Evolutionary conservation across 208 protist genomes (phyloP).

Genomic region (Trypanosoma scelopori): DNA sequence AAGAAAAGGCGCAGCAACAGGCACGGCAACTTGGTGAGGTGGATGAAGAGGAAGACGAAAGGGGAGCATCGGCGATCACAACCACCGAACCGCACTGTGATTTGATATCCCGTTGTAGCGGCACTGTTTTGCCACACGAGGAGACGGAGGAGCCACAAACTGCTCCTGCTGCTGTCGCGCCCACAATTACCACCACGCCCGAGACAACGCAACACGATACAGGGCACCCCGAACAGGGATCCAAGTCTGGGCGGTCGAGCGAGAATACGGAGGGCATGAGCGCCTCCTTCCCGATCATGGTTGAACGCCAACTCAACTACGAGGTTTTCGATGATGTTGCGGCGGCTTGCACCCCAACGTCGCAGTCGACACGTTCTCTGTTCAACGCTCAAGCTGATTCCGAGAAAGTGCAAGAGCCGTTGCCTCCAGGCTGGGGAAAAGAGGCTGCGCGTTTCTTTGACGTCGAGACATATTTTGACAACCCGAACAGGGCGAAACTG

Average conservation of each 20-base stretch:
- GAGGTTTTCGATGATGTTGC: slow-evolving; percentile 8
- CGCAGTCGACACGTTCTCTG: slow-evolving; percentile 8
- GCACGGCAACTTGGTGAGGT: background rate
- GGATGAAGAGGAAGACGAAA: slow-evolving; percentile 10
- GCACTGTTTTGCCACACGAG: background rate
- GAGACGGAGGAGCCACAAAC: slow-evolving; percentile 8
- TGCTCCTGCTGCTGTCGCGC: background rate
- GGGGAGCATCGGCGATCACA: background rate
- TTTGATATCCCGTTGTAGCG: background rate
- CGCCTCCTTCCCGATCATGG: slow-evolving; percentile 8
- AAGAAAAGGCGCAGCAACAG: slow-evolving; percentile 16
- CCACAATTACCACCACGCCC: background rate
- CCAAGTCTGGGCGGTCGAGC: background rate
- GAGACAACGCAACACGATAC: background rate
- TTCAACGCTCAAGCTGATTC: background rate
- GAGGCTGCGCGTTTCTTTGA: slow-evolving; percentile 74
- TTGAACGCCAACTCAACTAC: slow-evolving; percentile 26
- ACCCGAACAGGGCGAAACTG: slow-evolving; percentile 62
- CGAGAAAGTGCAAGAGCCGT: background rate
- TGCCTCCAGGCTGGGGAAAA: slow-evolving; percentile 72
- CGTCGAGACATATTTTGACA: slow-evolving; percentile 76
- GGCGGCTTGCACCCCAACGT: slow-evolving; percentile 4
- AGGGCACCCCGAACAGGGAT: background rate
- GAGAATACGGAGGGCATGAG: background rate
- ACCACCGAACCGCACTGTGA: background rate